phyloP scores from a whole-genome alignment of 176 grass and related monocot species.

The Oryza punctata region DNA sequence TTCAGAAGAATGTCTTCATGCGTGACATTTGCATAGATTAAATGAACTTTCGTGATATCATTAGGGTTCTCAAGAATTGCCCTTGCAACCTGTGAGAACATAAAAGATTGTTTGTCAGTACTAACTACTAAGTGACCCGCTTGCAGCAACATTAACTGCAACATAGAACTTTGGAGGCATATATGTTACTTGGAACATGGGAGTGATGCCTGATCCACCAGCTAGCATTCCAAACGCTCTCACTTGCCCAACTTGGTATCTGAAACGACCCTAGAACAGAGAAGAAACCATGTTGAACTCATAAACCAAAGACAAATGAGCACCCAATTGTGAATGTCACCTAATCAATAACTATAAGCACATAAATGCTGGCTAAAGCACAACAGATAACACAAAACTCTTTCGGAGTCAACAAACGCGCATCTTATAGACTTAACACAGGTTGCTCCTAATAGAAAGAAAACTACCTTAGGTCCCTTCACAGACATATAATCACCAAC shows the following conservation, averaged over 20 bases:
- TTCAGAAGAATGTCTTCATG: conserved; percentile 96
- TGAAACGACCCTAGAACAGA: conserved; percentile 80
- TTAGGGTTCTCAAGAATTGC: conserved; percentile 91
- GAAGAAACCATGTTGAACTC: conserved; percentile 15
- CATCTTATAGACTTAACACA: conserved; percentile 6
- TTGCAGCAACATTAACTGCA: not conserved
- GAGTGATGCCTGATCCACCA: conserved; percentile 97
- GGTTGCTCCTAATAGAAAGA: conserved; percentile 20
- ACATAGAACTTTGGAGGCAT: conserved; percentile 11
- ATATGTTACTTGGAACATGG: conserved; percentile 91
- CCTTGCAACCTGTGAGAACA: conserved; percentile 72
- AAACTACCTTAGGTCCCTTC: conserved; percentile 90
- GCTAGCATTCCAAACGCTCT: conserved; percentile 96
- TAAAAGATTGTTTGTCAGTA: conserved; percentile 11
- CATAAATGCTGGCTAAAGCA: not conserved
- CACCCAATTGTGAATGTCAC: not conserved
- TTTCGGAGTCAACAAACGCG: not conserved
- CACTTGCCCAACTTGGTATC: conserved; percentile 89
- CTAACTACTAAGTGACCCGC: not conserved
- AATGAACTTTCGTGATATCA: conserved; percentile 79
- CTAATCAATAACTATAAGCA: conserved; percentile 3
- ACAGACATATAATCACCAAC: conserved; percentile 91
- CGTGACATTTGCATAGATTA: conserved; percentile 94
- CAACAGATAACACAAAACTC: not conserved
- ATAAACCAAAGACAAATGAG: not conserved